phyloP scores from a whole-genome alignment of 331 rosid genomes.

The Malus hybrid region DNA sequence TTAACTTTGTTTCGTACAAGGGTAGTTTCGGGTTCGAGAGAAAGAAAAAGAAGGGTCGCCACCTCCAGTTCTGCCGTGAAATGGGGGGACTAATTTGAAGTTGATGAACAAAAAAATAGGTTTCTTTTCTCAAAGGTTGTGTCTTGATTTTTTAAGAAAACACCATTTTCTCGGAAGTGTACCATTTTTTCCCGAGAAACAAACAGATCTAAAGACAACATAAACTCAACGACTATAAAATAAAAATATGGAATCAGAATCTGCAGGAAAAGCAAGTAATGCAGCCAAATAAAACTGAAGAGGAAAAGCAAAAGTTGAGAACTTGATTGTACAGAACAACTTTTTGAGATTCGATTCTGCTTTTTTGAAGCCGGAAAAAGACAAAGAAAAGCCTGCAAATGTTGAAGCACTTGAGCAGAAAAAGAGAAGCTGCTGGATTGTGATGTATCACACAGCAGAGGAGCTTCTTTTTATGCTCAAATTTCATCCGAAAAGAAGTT shows the following conservation, averaged over 20 bases:
- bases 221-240: neutral
- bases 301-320: neutral
- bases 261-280: slow-evolving; percentile 9
- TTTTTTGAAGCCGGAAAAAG: slow-evolving; percentile 5
- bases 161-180: neutral
- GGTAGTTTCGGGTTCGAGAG: slow-evolving; percentile 20
- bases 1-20: neutral
- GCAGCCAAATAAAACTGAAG: neutral
- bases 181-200: slow-evolving; percentile 10
- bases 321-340: neutral
- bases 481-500: slow-evolving; percentile 12
- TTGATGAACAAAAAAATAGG: slow-evolving; percentile 16
- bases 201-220: slow-evolving; percentile 12
- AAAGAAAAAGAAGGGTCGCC: neutral
- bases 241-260: neutral
- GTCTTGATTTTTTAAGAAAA: neutral
- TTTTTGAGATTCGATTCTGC: slow-evolving; percentile 24
- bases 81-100: slow-evolving; percentile 34
- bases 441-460: neutral
- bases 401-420: slow-evolving; percentile 24
- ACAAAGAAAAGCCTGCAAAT: slow-evolving; percentile 23
- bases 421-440: slow-evolving; percentile 14
- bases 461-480: neutral
- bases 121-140: neutral
- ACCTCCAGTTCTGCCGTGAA: slow-evolving; percentile 69